Evolutionary conservation across 192 early-diverging fungal species (phyloP).

Genomic region (Cetraspora pellucida): DNA sequence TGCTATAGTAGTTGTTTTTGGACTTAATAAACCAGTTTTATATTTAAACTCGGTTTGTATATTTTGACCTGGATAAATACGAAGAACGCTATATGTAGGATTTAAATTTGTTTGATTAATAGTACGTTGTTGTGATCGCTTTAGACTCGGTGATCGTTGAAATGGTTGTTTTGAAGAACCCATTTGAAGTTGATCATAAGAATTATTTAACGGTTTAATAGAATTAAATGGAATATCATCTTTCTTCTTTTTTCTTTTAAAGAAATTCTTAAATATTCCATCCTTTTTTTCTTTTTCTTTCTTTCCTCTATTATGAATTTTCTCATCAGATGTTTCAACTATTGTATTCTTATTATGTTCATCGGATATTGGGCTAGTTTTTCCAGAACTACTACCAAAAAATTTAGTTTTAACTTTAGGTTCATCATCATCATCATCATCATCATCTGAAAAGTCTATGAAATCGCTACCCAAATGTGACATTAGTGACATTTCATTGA

Average conservation of each 20-base stretch:
- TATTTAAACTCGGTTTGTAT: slow-evolving; percentile 35
- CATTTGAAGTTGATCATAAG: not conserved
- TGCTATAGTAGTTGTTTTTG: slow-evolving; percentile 48
- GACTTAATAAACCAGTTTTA: slow-evolving; percentile 54
- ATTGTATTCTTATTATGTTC: slow-evolving; percentile 27
- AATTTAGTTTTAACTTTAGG: slow-evolving; percentile 26
- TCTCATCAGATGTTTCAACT: slow-evolving; percentile 33
- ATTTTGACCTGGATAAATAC: slow-evolving; percentile 59
- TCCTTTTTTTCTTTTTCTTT: slow-evolving; percentile 34
- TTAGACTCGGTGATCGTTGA: not conserved
- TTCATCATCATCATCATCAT: not conserved
- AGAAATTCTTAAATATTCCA: slow-evolving; percentile 25
- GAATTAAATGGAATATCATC: not conserved
- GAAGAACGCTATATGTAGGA: slow-evolving; percentile 44
- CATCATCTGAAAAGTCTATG: slow-evolving; percentile 33
- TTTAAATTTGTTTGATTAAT: not conserved
- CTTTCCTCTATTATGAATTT: slow-evolving; percentile 38
- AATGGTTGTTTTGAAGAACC: not conserved
- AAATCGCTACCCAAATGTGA: slow-evolving; percentile 27
- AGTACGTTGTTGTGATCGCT: not conserved
- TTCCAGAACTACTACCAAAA: not conserved
- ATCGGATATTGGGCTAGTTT: not conserved
- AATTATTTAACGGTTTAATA: not conserved
- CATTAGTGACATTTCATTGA: no score
- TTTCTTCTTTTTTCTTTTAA: slow-evolving; percentile 20